These are phyloP conservation scores for Collybia mongolica DNA, from an alignment of 768 basidiomycete species.

Conservation along the genomic window DNA sequence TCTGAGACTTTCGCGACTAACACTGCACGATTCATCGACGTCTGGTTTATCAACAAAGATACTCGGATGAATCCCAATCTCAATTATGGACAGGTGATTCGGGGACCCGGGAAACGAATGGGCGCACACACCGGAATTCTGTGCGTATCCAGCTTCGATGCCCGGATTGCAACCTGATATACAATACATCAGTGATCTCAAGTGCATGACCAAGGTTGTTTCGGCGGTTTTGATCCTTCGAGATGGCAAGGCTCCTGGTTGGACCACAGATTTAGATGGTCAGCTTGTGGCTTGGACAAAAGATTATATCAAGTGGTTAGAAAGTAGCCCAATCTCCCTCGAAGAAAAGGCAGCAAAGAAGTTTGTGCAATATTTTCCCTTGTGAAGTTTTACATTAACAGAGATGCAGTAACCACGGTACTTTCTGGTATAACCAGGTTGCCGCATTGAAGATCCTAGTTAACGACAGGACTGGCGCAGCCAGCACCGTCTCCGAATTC, in stretches of 20 bases:
- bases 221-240: constrained; percentile 45
- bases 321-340: constrained; percentile 26
- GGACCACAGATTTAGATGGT: constrained; percentile 37
- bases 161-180: no score
- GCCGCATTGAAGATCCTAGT: constrained; percentile 38
- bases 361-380: no score
- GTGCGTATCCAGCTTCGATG: neutral
- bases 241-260: constrained; percentile 32
- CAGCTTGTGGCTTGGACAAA: constrained; percentile 42
- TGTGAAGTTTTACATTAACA: neutral
- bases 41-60: constrained; percentile 42
- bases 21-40: constrained; percentile 35
- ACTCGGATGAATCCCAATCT: constrained; percentile 55
- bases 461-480: constrained; percentile 41
- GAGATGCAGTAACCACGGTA: constrained; percentile 47
- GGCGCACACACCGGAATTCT: constrained; percentile 56
- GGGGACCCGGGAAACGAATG: constrained; percentile 42
- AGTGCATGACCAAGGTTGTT: constrained; percentile 47
- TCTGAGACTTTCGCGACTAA: constrained; percentile 32
- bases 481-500: constrained; percentile 33
- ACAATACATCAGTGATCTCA: constrained; percentile 30
- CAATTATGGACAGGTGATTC: constrained; percentile 53
- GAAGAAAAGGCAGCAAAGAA: constrained; percentile 33
- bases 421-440: constrained; percentile 47
- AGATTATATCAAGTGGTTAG: constrained; percentile 44